Evolutionary conservation across 257 asterid species (phyloP), one percentile per base, ranked within the genome.

Genomic region (Coffea canephora): DNA sequence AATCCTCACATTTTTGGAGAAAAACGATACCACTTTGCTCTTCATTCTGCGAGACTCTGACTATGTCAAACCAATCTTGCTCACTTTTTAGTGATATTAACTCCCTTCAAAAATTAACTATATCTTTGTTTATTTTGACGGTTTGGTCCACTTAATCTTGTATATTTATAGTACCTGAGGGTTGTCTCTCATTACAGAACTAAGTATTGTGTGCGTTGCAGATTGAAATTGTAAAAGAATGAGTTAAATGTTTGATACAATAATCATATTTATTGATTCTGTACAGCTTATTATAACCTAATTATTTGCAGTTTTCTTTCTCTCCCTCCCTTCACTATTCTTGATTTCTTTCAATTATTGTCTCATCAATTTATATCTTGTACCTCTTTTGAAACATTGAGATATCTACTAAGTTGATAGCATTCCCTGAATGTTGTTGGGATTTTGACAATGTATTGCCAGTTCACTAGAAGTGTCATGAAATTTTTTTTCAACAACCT

Each of bases 171-270:
- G 46, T 66, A 15, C 75, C 25, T 50, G 73, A 48, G 55, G 54
- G 31, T 50, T 12, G 50, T 67, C 27, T 46, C 69, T 69, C 46
- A 25, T 78, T 67, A 14, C 27, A 74, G 69, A 18, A 6, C 0
- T 61, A 8, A 43, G 27, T 23, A 4, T 50, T 71, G 71, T 5
- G 36, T 72, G 77, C 50, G 23, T 65, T 77, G 67, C 78, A 62
- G 62, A 43, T 76, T 81, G 74, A 76, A 14, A 16, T 5, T 71
- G 77, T 77, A 82, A 45, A 71, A 48, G 62, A 12, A 31, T 69
- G 41, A 48, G 69, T 13, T 25, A 43, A 6, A 69, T 46, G 69
- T 70, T 77, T 77, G 64, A 13, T 15, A 57, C 1, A 27, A 31
- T 52, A n/a, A 61, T 25, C 64, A 36, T 48, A 62, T 61, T 77